phyloP scores from a whole-genome alignment of 305 asterid genomes.

The Fraxinus paxiana region DNA sequence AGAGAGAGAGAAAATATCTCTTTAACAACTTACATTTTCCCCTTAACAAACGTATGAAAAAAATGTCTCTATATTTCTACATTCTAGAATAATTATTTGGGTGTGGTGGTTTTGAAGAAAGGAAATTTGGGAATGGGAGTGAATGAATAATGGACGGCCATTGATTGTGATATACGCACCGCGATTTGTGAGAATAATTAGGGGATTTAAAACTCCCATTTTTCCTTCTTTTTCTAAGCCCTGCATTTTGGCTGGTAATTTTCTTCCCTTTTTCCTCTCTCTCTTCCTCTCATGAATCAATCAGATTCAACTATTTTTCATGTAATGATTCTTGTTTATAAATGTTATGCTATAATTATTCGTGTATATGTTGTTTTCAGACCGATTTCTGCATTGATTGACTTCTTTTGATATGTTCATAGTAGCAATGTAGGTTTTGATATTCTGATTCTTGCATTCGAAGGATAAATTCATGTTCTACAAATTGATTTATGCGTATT shows the following conservation, averaged over 20 bases:
- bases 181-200: constrained; percentile 21
- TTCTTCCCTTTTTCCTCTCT: not conserved
- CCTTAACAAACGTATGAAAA: not conserved
- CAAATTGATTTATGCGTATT: not conserved
- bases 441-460: not conserved
- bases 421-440: not conserved
- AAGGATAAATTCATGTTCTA: not conserved
- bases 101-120: constrained; percentile 19
- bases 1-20: not conserved
- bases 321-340: not conserved
- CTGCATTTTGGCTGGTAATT: constrained; percentile 34
- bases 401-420: not conserved
- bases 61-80: not conserved
- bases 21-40: not conserved
- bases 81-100: not conserved
- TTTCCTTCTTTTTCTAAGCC: constrained; percentile 27
- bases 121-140: not conserved
- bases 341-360: not conserved
- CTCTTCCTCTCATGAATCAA: not conserved
- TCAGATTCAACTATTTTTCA: not conserved
- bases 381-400: not conserved
- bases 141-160: constrained; percentile 31
- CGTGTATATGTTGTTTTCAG: not conserved
- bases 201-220: constrained; percentile 10
- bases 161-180: constrained; percentile 30